A percentile compares a stretch with the other conserved stretches of the same genome.
Conservation (phyloP, 2,329 filamentous ascomycete genomes). For the Colletotrichum orbiculare region DNA sequence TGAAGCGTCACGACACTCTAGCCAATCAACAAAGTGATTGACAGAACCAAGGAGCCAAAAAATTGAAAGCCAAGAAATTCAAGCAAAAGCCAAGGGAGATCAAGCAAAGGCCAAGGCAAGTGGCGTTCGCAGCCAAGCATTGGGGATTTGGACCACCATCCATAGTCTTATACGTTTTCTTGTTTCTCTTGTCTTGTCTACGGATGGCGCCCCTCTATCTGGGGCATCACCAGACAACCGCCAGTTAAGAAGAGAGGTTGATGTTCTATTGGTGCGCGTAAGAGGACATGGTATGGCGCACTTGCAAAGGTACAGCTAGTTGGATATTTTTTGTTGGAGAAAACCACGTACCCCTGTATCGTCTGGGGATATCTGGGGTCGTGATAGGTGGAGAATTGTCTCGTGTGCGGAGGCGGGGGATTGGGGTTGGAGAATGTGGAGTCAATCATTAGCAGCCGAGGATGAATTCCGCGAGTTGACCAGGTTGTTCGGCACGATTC, state of each 20-base stretch:
- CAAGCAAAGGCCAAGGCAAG: background rate
- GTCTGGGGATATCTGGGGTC: too few species aligned
- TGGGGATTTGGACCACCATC: background rate
- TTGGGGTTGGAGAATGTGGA: too few species aligned
- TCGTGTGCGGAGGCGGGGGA: too few species aligned
- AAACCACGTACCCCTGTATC: too few species aligned
- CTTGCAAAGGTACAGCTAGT: too few species aligned
- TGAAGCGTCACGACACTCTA: background rate
- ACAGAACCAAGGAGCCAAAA: background rate
- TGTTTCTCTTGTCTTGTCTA: background rate
- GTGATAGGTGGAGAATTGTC: background rate
- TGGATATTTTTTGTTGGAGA: too few species aligned
- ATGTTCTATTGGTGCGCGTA: slow-evolving; percentile 13
- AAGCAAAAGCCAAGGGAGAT: background rate
- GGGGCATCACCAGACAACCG: background rate
- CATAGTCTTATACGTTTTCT: background rate
- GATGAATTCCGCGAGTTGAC: too few species aligned
- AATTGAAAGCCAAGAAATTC: background rate
- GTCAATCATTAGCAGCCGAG: too few species aligned
- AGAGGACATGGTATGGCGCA: background rate
- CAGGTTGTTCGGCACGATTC: too few species aligned
- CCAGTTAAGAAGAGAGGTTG: background rate
- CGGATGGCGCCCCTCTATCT: background rate
- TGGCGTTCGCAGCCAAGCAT: background rate
- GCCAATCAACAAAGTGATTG: background rate